Evolutionary conservation across 768 basidiomycete genomes (phyloP).

Genomic region (Hortiboletus campestris): DNA sequence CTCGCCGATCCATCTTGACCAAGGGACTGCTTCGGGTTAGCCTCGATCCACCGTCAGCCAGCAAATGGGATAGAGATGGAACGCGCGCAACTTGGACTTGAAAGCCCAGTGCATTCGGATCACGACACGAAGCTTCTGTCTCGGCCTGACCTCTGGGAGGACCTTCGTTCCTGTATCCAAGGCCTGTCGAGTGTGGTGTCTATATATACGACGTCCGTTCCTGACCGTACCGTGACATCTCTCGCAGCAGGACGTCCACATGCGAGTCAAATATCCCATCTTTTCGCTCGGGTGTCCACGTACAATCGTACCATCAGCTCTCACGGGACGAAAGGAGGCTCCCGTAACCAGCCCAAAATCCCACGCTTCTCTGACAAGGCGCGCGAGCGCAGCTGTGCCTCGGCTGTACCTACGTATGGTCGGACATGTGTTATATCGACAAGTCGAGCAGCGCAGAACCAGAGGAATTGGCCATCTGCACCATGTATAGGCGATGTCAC

Average conservation of each 20-base stretch:
- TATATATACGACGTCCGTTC: neutral
- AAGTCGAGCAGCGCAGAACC: conserved; percentile 16
- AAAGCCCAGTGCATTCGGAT: conserved; percentile 1
- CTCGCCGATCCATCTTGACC: neutral
- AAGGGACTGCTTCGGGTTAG: neutral
- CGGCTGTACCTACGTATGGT: conserved; percentile 12
- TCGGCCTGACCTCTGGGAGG: conserved; percentile 13
- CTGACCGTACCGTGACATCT: neutral
- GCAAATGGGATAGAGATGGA: neutral
- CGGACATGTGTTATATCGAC: conserved; percentile 14
- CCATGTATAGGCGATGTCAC: conserved; percentile 2
- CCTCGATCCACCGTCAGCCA: neutral
- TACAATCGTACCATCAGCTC: conserved; percentile 6
- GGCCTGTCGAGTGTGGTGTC: neutral
- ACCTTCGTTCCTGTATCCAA: neutral
- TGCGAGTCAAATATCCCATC: conserved; percentile 10
- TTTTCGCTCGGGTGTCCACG: conserved; percentile 12
- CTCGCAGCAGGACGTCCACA: conserved; percentile 3
- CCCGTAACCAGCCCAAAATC: neutral
- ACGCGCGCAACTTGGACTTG: neutral
- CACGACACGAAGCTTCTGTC: conserved; percentile 12
- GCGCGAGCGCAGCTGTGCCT: conserved; percentile 3
- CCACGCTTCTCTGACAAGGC: conserved; percentile 6
- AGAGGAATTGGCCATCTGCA: conserved; percentile 5
- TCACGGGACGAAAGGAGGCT: neutral